Conservation (phyloP, 2,329 filamentous ascomycete genomes). For the Curvularia lunata region DNA sequence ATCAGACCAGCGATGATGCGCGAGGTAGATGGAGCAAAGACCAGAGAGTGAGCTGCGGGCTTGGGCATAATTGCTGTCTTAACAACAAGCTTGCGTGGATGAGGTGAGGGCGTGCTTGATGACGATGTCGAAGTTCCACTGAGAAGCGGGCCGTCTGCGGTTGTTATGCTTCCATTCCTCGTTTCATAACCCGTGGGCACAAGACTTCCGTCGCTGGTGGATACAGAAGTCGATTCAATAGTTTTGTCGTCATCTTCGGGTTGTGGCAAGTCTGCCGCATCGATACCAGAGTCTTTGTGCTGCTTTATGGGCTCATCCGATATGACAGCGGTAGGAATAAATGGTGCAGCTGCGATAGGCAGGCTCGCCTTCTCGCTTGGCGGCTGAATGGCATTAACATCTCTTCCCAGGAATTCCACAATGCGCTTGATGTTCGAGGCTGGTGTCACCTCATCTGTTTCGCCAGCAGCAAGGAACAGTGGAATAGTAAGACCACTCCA, state of each 20-base stretch:
- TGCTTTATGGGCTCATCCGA: conserved; percentile 31
- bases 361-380: conserved; percentile 49
- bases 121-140: conserved; percentile 5
- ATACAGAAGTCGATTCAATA: conserved; percentile 22
- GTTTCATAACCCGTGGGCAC: conserved; percentile 32
- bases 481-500: conserved; percentile 79
- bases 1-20: conserved; percentile 81
- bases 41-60: conserved; percentile 81
- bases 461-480: conserved; percentile 78
- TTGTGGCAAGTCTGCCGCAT: conserved; percentile 37
- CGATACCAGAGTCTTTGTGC: conserved; percentile 46
- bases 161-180: conserved; percentile 42
- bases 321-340: conserved; percentile 46
- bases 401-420: conserved; percentile 51
- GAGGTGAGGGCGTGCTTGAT: conserved; percentile 28
- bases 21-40: conserved; percentile 78
- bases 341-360: conserved; percentile 59
- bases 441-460: conserved; percentile 78
- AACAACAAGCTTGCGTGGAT: conserved; percentile 56
- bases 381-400: conserved; percentile 43
- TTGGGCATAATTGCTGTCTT: conserved; percentile 74
- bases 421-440: conserved; percentile 74
- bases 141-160: conserved; percentile 17
- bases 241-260: conserved; percentile 25
- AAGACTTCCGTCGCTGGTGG: conserved; percentile 26